Evolutionary conservation across 192 early-diverging fungal genomes (phyloP).

Genomic region (Gonapodya sp.): DNA sequence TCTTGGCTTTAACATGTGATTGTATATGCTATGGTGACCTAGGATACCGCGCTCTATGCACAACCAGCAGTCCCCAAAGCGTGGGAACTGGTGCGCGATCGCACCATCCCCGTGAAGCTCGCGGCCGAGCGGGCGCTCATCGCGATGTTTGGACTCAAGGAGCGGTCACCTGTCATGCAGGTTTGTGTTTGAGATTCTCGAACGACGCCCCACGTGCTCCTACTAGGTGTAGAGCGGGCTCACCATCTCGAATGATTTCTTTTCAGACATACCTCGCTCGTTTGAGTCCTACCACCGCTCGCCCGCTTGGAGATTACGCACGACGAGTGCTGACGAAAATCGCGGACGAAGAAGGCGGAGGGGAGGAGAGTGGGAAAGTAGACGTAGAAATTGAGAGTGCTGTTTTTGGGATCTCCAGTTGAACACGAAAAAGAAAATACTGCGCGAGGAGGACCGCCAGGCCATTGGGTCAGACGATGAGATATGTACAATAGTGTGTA

Average conservation of each 20-base stretch:
- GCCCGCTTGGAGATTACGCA: constrained; percentile 39
- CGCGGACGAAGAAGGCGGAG: constrained; percentile 34
- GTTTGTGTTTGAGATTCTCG: not conserved
- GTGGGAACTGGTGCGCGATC: constrained; percentile 54
- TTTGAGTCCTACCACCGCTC: constrained; percentile 27
- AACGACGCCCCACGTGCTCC: not conserved
- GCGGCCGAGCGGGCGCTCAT: constrained; percentile 74
- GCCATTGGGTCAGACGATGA: no score
- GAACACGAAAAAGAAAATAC: no score
- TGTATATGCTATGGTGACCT: constrained; percentile 26
- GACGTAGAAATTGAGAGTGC: not conserved
- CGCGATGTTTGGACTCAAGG: constrained; percentile 54
- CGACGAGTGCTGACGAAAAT: constrained; percentile 38
- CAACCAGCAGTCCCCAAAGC: not conserved
- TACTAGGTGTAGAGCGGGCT: not conserved
- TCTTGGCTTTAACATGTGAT: constrained; percentile 4
- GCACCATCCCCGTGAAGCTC: constrained; percentile 72
- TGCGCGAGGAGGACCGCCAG: no score
- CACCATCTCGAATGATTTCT: not conserved
- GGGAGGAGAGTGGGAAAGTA: constrained; percentile 16
- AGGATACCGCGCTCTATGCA: constrained; percentile 20
- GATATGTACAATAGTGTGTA: no score
- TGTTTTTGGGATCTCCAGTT: no score
- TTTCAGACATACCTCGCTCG: constrained; percentile 27
- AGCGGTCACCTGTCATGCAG: constrained; percentile 23